Conservation (phyloP, 2,329 filamentous ascomycete species). For the Chlorencoelia australis region DNA sequence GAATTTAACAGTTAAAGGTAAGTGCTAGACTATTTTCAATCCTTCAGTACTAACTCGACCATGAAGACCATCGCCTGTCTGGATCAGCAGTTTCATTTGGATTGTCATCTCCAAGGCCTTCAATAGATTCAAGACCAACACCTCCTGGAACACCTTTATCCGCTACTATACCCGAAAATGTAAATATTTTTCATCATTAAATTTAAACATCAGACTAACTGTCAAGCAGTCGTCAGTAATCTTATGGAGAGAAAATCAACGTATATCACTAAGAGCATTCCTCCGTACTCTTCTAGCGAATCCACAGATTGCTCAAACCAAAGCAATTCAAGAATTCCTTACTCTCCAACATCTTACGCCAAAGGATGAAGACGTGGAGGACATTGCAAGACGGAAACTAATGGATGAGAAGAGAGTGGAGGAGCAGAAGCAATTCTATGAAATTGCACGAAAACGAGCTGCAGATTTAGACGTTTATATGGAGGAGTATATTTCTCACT, state of each 20-base stretch:
- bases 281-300: conserved; percentile 80
- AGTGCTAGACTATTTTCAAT: conserved; percentile 10
- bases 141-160: background rate
- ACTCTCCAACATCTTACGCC: conserved; percentile 60
- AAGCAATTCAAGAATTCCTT: conserved; percentile 77
- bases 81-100: conserved; percentile 10
- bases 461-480: conserved; percentile 95
- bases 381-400: conserved; percentile 68
- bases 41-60: conserved; percentile 7
- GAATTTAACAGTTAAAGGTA: conserved; percentile 36
- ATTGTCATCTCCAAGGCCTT: conserved; percentile 6
- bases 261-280: conserved; percentile 84
- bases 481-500: conserved; percentile 60
- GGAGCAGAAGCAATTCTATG: conserved; percentile 90
- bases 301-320: conserved; percentile 70
- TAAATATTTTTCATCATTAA: conserved; percentile 12
- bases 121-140: conserved; percentile 4
- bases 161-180: conserved; percentile 4
- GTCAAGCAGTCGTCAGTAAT: too few species aligned
- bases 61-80: conserved; percentile 12
- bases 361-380: conserved; percentile 72
- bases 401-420: conserved; percentile 83
- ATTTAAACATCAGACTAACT: too few species aligned
- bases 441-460: conserved; percentile 82
- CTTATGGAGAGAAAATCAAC: conserved; percentile 78